These are phyloP conservation scores for Boletales sp. DNA, from an alignment of 768 basidiomycete genomes.

Conservation along the genomic window DNA sequence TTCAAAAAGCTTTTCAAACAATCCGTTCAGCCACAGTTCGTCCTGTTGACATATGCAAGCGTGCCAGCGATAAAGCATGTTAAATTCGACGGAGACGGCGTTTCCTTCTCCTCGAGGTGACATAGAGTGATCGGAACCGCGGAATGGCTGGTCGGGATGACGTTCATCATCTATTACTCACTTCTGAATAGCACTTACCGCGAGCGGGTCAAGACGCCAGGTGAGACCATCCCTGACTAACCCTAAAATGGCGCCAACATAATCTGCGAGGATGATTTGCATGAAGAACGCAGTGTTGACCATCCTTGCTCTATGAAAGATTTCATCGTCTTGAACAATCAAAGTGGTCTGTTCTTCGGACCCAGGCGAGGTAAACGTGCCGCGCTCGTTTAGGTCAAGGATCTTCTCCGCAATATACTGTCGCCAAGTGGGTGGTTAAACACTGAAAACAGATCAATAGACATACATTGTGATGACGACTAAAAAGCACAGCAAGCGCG, in stretches of 20 bases:
- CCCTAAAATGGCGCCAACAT: conserved; percentile 71
- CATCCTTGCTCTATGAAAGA: conserved; percentile 69
- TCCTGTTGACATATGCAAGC: conserved; percentile 55
- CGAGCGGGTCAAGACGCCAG: conserved; percentile 71
- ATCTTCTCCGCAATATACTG: conserved; percentile 71
- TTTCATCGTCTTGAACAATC: conserved; percentile 65
- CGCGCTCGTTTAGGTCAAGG: conserved; percentile 63
- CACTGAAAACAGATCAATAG: neutral
- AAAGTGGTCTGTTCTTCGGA: conserved; percentile 16
- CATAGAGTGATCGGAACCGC: conserved; percentile 49
- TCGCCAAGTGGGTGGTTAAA: conserved; percentile 5
- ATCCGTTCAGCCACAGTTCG: conserved; percentile 47
- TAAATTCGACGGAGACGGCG: conserved; percentile 75
- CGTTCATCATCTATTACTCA: neutral
- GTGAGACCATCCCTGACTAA: conserved; percentile 57
- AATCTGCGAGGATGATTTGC: conserved; percentile 67
- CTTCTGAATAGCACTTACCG: conserved; percentile 33
- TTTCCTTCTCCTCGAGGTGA: conserved; percentile 71
- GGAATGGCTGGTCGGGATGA: conserved; percentile 38
- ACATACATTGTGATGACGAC: conserved; percentile 71
- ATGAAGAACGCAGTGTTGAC: conserved; percentile 73
- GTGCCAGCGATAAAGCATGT: conserved; percentile 60
- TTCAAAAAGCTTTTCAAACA: conserved; percentile 44
- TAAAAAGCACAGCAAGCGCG: conserved; percentile 65
- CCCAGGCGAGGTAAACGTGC: conserved; percentile 36